phyloP scores from a whole-genome alignment of 2,329 filamentous ascomycete genomes.

The Neonectria sp. region DNA sequence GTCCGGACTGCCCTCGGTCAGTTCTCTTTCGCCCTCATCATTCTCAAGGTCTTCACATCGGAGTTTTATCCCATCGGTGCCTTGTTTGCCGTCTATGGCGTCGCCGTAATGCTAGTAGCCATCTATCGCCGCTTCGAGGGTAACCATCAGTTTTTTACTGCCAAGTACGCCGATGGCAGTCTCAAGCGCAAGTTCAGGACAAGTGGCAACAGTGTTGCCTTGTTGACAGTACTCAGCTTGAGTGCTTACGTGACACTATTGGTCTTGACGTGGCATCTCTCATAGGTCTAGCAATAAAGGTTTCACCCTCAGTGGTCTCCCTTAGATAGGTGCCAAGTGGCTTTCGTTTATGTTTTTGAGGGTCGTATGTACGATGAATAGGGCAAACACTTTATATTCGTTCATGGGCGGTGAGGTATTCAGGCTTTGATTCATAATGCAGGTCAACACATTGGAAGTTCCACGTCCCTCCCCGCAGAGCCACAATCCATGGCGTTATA shows the following conservation, averaged over 20 bases:
- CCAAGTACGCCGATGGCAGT: slow-evolving; percentile 51
- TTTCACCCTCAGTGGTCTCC: not conserved
- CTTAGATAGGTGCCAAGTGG: not conserved
- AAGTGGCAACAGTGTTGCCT: slow-evolving; percentile 73
- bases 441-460: not conserved
- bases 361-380: not conserved
- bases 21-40: slow-evolving; percentile 94
- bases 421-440: not conserved
- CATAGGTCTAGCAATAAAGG: slow-evolving; percentile 29
- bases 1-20: slow-evolving; percentile 94
- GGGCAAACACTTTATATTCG: not conserved
- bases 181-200: slow-evolving; percentile 72
- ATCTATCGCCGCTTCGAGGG: slow-evolving; percentile 91
- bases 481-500: not conserved
- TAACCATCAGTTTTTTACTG: slow-evolving; percentile 91
- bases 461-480: no score
- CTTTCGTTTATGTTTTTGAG: not conserved
- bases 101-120: slow-evolving; percentile 85
- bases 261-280: slow-evolving; percentile 67
- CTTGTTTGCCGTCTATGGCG: slow-evolving; percentile 92
- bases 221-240: slow-evolving; percentile 71
- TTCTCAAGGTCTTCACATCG: slow-evolving; percentile 92
- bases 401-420: not conserved
- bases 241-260: slow-evolving; percentile 71
- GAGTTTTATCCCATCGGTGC: slow-evolving; percentile 99